phyloP scores from a whole-genome alignment of 768 basidiomycete species.

The Vishniacozyma victoriae region DNA sequence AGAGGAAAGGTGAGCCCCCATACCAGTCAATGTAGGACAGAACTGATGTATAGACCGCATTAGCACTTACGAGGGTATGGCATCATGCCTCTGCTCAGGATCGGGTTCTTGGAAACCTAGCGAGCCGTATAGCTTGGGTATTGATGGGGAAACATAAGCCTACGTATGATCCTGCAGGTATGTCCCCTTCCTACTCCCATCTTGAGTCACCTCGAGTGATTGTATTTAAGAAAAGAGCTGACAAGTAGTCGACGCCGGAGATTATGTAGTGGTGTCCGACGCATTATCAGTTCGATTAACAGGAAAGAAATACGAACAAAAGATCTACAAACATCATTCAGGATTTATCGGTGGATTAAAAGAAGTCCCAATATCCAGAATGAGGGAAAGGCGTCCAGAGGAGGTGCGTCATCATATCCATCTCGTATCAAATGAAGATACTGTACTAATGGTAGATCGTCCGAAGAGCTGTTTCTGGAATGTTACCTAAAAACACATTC shows the following conservation, averaged over 20 bases:
- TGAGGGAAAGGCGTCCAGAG: conserved; percentile 82
- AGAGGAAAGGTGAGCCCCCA: conserved; percentile 27
- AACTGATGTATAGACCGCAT: conserved; percentile 63
- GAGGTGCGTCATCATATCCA: conserved; percentile 59
- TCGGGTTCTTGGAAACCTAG: conserved; percentile 87
- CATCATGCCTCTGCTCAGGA: conserved; percentile 88
- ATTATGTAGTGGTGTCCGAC: conserved; percentile 95
- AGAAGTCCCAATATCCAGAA: conserved; percentile 73
- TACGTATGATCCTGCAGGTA: conserved; percentile 85
- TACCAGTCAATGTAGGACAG: not conserved
- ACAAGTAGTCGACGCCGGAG: conserved; percentile 80
- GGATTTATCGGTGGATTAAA: conserved; percentile 92
- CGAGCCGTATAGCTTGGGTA: conserved; percentile 85
- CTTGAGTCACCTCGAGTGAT: not conserved
- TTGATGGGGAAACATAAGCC: conserved; percentile 99
- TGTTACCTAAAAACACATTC: conserved; percentile 97
- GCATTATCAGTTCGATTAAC: conserved; percentile 75
- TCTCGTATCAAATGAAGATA: too few species aligned
- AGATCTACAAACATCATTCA: conserved; percentile 80
- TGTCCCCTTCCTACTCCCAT: conserved; percentile 32
- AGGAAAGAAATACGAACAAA: conserved; percentile 79
- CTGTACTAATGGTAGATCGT: too few species aligned
- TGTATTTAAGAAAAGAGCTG: not conserved
- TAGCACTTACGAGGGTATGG: conserved; percentile 94
- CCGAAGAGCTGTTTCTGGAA: conserved; percentile 89